Evolutionary conservation across 2,329 filamentous ascomycete species (phyloP).

Genomic region (Cladophialophora psammophila): DNA sequence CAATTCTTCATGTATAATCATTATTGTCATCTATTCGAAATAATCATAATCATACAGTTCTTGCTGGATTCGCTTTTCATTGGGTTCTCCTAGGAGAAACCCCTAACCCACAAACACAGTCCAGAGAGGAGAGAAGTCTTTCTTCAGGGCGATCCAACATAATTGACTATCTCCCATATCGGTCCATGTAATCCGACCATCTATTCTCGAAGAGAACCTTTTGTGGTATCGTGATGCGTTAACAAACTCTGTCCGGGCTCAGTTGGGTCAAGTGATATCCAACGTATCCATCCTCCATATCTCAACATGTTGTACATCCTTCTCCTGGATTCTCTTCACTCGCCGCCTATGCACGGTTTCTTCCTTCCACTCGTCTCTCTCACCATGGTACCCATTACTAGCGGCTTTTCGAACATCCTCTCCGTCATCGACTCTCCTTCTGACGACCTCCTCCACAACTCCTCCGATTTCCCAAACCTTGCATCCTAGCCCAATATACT

Average conservation of each 20-base stretch:
- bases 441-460: slow-evolving; percentile 28
- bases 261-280: slow-evolving; percentile 42
- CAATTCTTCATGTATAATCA: background rate
- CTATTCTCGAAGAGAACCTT: background rate
- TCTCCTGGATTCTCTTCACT: slow-evolving; percentile 49
- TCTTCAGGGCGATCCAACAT: background rate
- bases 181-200: background rate
- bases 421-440: slow-evolving; percentile 19
- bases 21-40: background rate
- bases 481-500: slow-evolving; percentile 34
- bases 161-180: background rate
- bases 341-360: slow-evolving; percentile 44
- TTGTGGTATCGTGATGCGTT: background rate
- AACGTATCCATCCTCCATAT: slow-evolving; percentile 54
- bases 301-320: slow-evolving; percentile 52
- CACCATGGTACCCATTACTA: background rate
- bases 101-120: background rate
- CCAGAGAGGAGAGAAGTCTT: background rate
- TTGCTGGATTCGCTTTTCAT: background rate
- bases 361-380: slow-evolving; percentile 35
- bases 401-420: slow-evolving; percentile 7
- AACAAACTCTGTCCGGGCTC: background rate
- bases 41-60: background rate
- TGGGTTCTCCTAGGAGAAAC: background rate
- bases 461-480: slow-evolving; percentile 33